These are phyloP conservation scores for Aspergillus novofumigatus DNA, from an alignment of 2,329 filamentous ascomycete genomes.

Conservation along the genomic window DNA sequence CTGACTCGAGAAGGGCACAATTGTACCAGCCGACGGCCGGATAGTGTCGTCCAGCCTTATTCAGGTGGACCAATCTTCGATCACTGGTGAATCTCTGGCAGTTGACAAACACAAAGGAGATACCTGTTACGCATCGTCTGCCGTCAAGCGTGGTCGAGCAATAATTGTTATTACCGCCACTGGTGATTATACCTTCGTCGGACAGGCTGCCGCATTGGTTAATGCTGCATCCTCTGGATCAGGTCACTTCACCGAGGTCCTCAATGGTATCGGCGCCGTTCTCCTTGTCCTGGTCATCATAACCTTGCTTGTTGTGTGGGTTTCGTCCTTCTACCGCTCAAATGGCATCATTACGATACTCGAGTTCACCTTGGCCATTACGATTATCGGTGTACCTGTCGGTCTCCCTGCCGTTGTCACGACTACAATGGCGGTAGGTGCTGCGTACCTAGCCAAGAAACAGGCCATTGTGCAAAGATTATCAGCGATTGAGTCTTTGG, in stretches of 20 bases:
- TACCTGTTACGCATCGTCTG: constrained; percentile 77
- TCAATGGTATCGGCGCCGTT: constrained; percentile 80
- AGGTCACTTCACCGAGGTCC: constrained; percentile 87
- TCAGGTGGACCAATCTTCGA: constrained; percentile 87
- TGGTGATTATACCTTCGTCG: constrained; percentile 87
- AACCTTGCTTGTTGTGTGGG: constrained; percentile 78
- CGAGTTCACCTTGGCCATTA: constrained; percentile 80
- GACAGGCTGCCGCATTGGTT: constrained; percentile 81
- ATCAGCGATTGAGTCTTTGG: constrained; percentile 84
- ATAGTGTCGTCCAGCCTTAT: constrained; percentile 80
- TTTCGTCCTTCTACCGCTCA: constrained; percentile 82
- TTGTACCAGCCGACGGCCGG: constrained; percentile 83
- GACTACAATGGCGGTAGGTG: constrained; percentile 91
- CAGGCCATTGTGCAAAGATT: constrained; percentile 92
- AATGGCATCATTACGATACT: constrained; percentile 76
- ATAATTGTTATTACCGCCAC: constrained; percentile 78
- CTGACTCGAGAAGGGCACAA: constrained; percentile 59
- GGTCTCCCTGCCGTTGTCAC: constrained; percentile 91
- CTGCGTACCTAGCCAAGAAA: constrained; percentile 86
- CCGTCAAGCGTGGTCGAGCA: constrained; percentile 85
- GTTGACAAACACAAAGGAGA: constrained; percentile 84
- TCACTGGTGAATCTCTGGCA: constrained; percentile 87
- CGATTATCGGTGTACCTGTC: constrained; percentile 87
- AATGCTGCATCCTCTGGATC: constrained; percentile 67
- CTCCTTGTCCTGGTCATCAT: constrained; percentile 76